Conservation (phyloP, 441 rosid genomes). For the Heliophila coronopifolia region DNA sequence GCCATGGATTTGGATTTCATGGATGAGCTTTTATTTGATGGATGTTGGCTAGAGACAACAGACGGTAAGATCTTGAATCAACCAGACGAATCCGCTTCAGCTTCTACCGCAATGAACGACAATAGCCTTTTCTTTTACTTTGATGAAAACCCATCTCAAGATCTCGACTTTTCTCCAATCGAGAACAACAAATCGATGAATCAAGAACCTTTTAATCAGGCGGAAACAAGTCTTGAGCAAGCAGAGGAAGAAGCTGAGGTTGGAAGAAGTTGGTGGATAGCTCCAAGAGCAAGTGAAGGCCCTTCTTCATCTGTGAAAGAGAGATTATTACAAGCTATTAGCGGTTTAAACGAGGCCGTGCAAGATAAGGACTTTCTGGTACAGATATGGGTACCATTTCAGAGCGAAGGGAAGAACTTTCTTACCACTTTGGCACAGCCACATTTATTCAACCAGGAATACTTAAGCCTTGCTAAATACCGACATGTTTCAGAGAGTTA, state of each 20-base stretch:
- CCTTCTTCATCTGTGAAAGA: constrained; percentile 50
- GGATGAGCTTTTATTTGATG: constrained; percentile 78
- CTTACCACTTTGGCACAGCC: constrained; percentile 83
- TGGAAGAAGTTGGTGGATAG: constrained; percentile 59
- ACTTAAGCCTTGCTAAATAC: constrained; percentile 51
- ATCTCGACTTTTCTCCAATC: constrained; percentile 19
- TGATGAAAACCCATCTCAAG: constrained; percentile 26
- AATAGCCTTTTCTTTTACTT: constrained; percentile 25
- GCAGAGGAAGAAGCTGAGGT: constrained; percentile 39
- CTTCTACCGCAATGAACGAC: constrained; percentile 24
- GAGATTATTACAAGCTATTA: constrained; percentile 55
- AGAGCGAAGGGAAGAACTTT: constrained; percentile 54
- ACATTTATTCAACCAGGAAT: constrained; percentile 38
- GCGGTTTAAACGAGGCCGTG: constrained; percentile 42
- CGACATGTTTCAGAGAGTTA: constrained; percentile 51
- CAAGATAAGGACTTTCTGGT: constrained; percentile 56
- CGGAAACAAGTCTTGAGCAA: constrained; percentile 30
- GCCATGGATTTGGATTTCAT: constrained; percentile 84
- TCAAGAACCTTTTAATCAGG: constrained; percentile 25
- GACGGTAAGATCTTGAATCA: constrained; percentile 43
- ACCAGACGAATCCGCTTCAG: constrained; percentile 19
- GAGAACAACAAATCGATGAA: constrained; percentile 29
- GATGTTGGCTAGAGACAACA: constrained; percentile 74
- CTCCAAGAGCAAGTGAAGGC: constrained; percentile 35
- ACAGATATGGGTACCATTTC: constrained; percentile 83